phyloP scores from a whole-genome alignment of 202 grass and related monocot species.

The Carex sylvatica region DNA sequence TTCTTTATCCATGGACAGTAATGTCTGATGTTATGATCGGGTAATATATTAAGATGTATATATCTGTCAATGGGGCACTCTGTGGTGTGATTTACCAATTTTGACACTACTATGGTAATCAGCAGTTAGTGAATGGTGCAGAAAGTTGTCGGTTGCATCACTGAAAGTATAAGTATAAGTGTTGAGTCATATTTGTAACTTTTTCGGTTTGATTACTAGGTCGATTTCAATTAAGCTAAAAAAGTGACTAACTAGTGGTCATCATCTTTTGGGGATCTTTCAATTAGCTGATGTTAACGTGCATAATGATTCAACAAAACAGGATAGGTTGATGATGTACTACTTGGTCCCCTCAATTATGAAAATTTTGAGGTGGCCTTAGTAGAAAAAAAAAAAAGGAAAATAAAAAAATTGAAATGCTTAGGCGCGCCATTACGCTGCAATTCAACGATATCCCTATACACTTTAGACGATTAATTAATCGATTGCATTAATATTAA shows the following conservation, averaged over 20 bases:
- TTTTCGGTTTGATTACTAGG: background rate
- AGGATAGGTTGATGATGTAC: too few species aligned
- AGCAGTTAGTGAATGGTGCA: background rate
- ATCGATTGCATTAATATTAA: background rate
- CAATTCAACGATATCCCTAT: background rate
- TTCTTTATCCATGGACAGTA: background rate
- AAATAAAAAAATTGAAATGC: too few species aligned
- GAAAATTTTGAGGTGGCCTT: too few species aligned
- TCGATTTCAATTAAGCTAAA: background rate
- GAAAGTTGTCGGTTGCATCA: background rate
- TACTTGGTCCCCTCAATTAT: too few species aligned
- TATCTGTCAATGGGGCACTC: background rate
- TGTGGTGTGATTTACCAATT: background rate
- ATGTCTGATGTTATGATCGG: background rate
- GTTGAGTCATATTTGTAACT: background rate
- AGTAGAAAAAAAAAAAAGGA: too few species aligned
- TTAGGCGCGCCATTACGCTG: too few species aligned
- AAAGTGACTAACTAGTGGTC: background rate
- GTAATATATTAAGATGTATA: background rate
- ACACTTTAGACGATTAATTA: background rate
- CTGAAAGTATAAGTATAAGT: background rate
- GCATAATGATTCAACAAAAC: too few species aligned
- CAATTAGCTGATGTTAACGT: background rate
- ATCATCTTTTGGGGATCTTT: background rate
- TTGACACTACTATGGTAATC: background rate